These are phyloP conservation scores for Aspergillus aculeatus DNA, from an alignment of 2,329 filamentous ascomycete species.

Conservation along the genomic window DNA sequence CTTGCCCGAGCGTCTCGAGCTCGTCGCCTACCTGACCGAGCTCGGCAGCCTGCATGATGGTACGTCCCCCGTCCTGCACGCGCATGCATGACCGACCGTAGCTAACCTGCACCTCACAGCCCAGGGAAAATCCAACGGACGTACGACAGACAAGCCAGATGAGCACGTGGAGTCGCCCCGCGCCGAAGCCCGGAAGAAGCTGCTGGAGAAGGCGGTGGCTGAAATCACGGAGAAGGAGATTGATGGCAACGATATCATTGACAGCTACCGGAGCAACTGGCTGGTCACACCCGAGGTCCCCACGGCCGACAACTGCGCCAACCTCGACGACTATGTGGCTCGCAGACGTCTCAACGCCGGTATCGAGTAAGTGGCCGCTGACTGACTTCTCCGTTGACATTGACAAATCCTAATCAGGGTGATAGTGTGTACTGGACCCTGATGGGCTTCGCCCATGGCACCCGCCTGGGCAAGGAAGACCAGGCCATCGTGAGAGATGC, in stretches of 20 bases:
- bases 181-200: conserved; percentile 5
- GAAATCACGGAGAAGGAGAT: conserved; percentile 12
- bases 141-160: conserved; percentile 1
- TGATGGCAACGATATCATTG: conserved; percentile 15
- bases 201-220: conserved; percentile 10
- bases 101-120: background rate
- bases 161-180: conserved; percentile 11
- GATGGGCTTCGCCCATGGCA: conserved; percentile 15
- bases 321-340: conserved; percentile 15
- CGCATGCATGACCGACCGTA: background rate
- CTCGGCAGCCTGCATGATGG: conserved; percentile 13
- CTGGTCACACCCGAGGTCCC: conserved; percentile 13
- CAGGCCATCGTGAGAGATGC: conserved; percentile 12
- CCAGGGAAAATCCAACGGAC: conserved; percentile 1
- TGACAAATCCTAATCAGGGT: background rate
- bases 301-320: conserved; percentile 13
- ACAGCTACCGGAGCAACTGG: conserved; percentile 15
- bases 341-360: conserved; percentile 13
- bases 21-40: conserved; percentile 14
- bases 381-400: background rate
- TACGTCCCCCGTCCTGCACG: background rate
- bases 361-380: conserved; percentile 9
- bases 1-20: conserved; percentile 11
- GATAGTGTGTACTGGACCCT: conserved; percentile 15
- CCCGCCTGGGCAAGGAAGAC: conserved; percentile 14